Base-by-base conservation (phyloP, 805 yeast species). In the Metschnikowia colocasiae region DNA sequence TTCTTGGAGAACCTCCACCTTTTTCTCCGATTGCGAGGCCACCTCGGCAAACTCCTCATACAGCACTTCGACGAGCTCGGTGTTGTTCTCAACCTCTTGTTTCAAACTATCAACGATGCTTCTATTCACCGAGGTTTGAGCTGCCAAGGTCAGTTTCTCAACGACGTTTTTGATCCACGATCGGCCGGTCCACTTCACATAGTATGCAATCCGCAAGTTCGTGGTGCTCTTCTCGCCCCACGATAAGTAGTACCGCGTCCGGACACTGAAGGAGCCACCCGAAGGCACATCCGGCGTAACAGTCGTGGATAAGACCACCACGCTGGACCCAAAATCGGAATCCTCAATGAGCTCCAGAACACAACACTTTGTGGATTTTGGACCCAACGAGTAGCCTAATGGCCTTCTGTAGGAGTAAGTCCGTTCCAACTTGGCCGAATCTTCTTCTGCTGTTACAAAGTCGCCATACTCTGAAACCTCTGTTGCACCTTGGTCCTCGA, bases 121-220 rank as follows among this genome's bases (percentile, higher is more conserved):
- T 42, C 72, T 74, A 10, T 86, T 78, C 3, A 82, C 83, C 4
- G 79, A 82, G 47, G 78, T 78, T 51, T 87, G 91, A 8, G 92
- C 94, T 34, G 81, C 80, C 53, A 82, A 78, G 1, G 90, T 74
- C 45, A 87, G 89, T 47, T 77, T 83, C 59, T 87, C 94, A 49
- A 87, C 81, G 0, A 88, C 84, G 20, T 82, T 78, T 60, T 83
- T 85, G 50, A 87, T 78, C 91, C 92, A 85, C 40, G 89, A 85
- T 44, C 85, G 78, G 2, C 94, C 96, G 0, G 85, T 80, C 99
- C 99, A 94, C 39, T 86, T 84, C 34, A 92, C 77, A 70, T 80
- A 79, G 62, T 78, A 87, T n/a, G 90, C 78, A n/a, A 86, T 65
- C 37, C 68, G 69, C 33, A 94, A 56, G 40, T 73, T 68, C 4